These are phyloP conservation scores for Phylloporus sp. DNA, from an alignment of 768 basidiomycete species.

Conservation along the genomic window DNA sequence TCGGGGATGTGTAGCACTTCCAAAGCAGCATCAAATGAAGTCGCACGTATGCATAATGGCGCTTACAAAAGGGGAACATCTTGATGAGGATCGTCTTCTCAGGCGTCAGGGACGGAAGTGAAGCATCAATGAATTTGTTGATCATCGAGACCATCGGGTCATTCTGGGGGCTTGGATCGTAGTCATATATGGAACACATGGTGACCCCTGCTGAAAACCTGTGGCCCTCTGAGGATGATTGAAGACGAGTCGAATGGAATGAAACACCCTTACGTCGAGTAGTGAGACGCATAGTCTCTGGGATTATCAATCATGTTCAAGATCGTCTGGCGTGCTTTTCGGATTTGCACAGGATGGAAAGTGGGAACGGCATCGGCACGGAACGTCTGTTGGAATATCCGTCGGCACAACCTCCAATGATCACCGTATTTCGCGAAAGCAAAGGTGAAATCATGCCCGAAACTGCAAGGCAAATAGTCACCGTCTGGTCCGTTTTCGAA, in stretches of 20 bases:
- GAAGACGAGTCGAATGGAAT: not conserved
- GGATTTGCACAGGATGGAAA: slow-evolving; percentile 32
- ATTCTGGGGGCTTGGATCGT: slow-evolving; percentile 14
- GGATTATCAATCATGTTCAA: no score
- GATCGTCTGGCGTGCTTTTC: slow-evolving; percentile 31
- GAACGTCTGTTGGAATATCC: slow-evolving; percentile 34
- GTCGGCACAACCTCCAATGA: slow-evolving; percentile 35
- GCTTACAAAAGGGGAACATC: slow-evolving; percentile 17
- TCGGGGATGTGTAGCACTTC: no score
- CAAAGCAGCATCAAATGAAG: not conserved
- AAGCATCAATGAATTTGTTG: slow-evolving; percentile 8
- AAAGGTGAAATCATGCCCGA: slow-evolving; percentile 35
- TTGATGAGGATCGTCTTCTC: slow-evolving; percentile 14
- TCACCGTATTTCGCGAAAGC: slow-evolving; percentile 37
- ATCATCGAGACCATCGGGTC: no score
- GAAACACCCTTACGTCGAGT: slow-evolving; percentile 9
- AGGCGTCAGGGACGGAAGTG: slow-evolving; percentile 2
- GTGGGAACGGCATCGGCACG: slow-evolving; percentile 20
- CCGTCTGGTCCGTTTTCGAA: no score
- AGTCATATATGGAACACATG: slow-evolving; percentile 16
- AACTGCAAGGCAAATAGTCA: slow-evolving; percentile 8
- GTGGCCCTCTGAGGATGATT: not conserved
- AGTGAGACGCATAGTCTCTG: no score
- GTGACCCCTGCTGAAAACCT: slow-evolving; percentile 33
- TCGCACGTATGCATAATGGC: not conserved